A percentile compares a stretch with the other conserved stretches of the same genome.
These are phyloP conservation scores for Venturia carpophila DNA, from an alignment of 2,329 filamentous ascomycete genomes.

Conservation along the genomic window DNA sequence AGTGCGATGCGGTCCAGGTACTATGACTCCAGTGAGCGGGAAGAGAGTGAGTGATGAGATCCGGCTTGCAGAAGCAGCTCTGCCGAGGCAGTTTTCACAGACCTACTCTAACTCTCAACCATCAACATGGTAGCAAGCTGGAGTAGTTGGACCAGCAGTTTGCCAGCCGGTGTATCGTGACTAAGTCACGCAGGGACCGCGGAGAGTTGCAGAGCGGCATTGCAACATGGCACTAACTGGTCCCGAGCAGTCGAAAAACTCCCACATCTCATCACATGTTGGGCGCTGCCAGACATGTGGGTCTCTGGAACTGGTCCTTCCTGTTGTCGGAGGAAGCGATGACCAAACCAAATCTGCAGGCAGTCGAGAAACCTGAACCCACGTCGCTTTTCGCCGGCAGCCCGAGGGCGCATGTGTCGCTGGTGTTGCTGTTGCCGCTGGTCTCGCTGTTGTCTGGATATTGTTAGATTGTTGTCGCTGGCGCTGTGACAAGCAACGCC, in stretches of 20 bases:
- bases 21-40: neutral
- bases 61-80: neutral
- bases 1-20: neutral
- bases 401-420: neutral
- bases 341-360: constrained; percentile 2
- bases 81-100: neutral
- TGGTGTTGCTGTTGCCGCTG: neutral
- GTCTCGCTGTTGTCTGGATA: neutral
- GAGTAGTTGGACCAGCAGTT: neutral
- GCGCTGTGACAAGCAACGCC: constrained; percentile 8
- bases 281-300: constrained; percentile 1
- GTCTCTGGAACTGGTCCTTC: neutral
- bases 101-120: neutral
- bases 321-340: neutral
- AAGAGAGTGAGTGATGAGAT: constrained; percentile 8
- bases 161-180: constrained; percentile 1
- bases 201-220: neutral
- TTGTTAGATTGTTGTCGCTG: neutral
- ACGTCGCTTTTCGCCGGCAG: neutral
- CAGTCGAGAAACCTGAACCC: neutral
- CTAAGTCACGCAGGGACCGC: constrained; percentile 1
- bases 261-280: constrained; percentile 10
- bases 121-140: constrained; percentile 6
- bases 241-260: constrained; percentile 5
- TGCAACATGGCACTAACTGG: neutral